Percentiles rank a stretch among this genome's conserved stretches.
Conservation (phyloP, 805 yeast species). For the Teunomyces tritomae region DNA sequence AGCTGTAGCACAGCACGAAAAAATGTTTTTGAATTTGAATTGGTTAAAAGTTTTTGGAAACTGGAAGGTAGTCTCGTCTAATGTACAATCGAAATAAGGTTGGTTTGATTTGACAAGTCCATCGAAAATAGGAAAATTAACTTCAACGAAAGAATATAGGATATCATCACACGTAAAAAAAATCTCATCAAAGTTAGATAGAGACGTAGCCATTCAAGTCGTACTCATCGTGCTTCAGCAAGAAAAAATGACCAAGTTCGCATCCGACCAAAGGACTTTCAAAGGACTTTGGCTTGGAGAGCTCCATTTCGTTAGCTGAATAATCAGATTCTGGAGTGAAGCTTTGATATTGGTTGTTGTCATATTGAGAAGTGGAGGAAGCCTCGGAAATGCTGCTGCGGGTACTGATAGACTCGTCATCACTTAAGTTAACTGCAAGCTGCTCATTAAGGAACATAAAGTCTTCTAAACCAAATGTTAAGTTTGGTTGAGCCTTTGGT, state of each 20-base stretch:
- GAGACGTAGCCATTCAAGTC: constrained; percentile 20
- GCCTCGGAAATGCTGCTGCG: constrained; percentile 5
- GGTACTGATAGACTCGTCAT: constrained; percentile 8
- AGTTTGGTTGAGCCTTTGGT: constrained; percentile 4
- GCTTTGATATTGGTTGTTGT: constrained; percentile 8
- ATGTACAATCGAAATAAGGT: constrained; percentile 9
- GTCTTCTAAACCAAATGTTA: constrained; percentile 22
- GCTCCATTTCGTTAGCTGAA: constrained; percentile 17
- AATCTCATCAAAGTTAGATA: constrained; percentile 4
- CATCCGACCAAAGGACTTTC: constrained; percentile 15
- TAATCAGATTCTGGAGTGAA: constrained; percentile 23
- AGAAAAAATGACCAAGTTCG: constrained; percentile 23
- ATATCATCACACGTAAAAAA: constrained; percentile 1
- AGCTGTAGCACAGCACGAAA: no score
- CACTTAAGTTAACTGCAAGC: constrained; percentile 11
- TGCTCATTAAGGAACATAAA: constrained; percentile 28
- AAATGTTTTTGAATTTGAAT: not conserved
- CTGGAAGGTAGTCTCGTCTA: not conserved
- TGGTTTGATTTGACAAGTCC: not conserved
- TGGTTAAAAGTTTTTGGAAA: not conserved
- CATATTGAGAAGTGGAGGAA: not conserved
- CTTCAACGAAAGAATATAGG: not conserved
- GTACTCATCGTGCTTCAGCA: constrained; percentile 25
- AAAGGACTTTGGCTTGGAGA: constrained; percentile 12
- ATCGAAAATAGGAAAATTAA: not conserved